phyloP scores from a whole-genome alignment of 768 basidiomycete genomes.

The Termitomyces sp. region DNA sequence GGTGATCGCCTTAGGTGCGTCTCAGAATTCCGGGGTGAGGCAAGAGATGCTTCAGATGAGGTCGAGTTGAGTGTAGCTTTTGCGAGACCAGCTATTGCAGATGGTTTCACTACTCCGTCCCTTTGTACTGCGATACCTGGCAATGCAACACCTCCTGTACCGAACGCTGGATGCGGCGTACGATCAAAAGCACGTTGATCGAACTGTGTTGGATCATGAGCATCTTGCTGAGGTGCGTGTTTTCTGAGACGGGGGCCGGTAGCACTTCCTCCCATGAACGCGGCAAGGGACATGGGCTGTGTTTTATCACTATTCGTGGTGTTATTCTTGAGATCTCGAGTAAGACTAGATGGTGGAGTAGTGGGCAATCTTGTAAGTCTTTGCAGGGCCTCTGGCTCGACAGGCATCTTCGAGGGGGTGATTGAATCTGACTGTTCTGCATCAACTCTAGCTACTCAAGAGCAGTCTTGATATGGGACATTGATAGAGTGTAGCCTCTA shows the following conservation, averaged over 20 bases:
- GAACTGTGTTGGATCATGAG: constrained; percentile 61
- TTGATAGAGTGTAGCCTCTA: constrained; percentile 8
- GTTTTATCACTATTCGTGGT: constrained; percentile 12
- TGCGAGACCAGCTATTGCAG: constrained; percentile 3
- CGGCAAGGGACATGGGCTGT: constrained; percentile 67
- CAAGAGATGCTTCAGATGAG: not conserved
- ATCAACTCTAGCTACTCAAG: constrained; percentile 6
- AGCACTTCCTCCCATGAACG: constrained; percentile 78
- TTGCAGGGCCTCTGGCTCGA: constrained; percentile 40
- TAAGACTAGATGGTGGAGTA: not conserved
- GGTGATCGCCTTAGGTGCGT: not conserved
- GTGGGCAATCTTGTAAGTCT: constrained; percentile 33
- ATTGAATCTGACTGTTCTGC: not conserved
- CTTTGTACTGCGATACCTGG: constrained; percentile 53
- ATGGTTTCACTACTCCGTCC: constrained; percentile 7
- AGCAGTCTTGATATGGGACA: not conserved
- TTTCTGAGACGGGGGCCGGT: constrained; percentile 71
- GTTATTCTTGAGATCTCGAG: not conserved
- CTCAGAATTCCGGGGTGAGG: not conserved
- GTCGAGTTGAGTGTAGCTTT: not conserved
- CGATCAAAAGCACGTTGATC: constrained; percentile 52
- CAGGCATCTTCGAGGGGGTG: constrained; percentile 16
- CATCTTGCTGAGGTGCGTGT: constrained; percentile 70
- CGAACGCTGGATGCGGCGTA: constrained; percentile 72
- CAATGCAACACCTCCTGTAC: constrained; percentile 71